phyloP scores from a whole-genome alignment of 208 protist genomes.

The Angomonas desouzai region DNA sequence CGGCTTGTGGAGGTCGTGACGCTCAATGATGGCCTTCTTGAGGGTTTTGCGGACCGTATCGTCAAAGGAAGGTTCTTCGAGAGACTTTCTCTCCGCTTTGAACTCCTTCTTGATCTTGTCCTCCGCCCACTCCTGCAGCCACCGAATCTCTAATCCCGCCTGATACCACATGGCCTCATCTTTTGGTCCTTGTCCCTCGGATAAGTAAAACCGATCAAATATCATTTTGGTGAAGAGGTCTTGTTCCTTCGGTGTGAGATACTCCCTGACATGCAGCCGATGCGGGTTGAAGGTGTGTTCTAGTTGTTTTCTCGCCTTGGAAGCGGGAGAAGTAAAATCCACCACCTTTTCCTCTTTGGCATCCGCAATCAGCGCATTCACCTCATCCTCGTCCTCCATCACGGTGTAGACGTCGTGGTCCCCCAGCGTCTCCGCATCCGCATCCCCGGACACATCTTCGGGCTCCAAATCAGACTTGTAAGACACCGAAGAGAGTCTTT shows the following conservation, averaged over 20 bases:
- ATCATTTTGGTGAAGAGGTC: slow-evolving; percentile 50
- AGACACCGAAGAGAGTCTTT: neutral
- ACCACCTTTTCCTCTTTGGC: slow-evolving; percentile 10
- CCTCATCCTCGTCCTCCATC: slow-evolving; percentile 5
- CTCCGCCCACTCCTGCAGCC: slow-evolving; percentile 74
- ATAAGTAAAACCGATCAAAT: slow-evolving; percentile 53
- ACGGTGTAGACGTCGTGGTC: neutral
- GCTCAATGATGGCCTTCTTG: slow-evolving; percentile 69
- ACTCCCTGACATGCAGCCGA: slow-evolving; percentile 1
- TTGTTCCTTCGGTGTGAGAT: slow-evolving; percentile 34
- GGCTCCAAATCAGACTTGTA: no score
- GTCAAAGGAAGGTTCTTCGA: neutral
- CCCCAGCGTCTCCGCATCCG: no score
- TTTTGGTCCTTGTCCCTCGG: slow-evolving; percentile 21
- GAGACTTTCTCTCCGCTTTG: neutral
- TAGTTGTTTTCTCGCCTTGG: slow-evolving; percentile 18
- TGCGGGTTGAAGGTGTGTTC: slow-evolving; percentile 21
- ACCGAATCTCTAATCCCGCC: slow-evolving; percentile 64
- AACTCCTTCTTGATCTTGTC: slow-evolving; percentile 3
- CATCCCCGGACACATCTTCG: no score
- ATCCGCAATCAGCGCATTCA: neutral
- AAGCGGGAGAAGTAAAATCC: slow-evolving; percentile 24
- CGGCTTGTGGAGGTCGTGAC: slow-evolving; percentile 78
- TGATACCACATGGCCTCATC: slow-evolving; percentile 65
- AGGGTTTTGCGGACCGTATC: slow-evolving; percentile 25